Evolutionary conservation across 306 rosid genomes (phyloP), one percentile per base, ranked within the genome.

Genomic region (Gastrolobium villosum): DNA sequence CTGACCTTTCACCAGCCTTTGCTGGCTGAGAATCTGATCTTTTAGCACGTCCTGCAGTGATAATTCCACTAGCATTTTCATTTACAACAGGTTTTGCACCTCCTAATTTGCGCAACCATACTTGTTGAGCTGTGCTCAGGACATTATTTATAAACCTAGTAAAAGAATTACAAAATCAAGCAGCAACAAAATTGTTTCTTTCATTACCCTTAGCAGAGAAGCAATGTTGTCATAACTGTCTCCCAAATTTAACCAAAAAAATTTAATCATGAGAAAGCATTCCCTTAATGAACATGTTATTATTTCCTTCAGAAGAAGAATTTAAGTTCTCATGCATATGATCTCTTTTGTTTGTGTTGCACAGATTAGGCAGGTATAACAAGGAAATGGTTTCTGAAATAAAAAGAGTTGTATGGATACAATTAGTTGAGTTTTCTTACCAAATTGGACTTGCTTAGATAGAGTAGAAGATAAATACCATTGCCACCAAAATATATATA

Each of bases 71-170:
- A 35, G 92, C 97, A 86, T 90, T 87, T 76, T 93, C 96, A 75
- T 45, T 78, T 39, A 93, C 88, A 74, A 39, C 90, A 72, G 97
- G 99, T 77, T 90, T 93, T 57, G 99, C 99, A 72, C 99, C 99
- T 71, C 99, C 99, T 78, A 91, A 81, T 84, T 88, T 89, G 70
- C 99, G 98, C 70, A 96, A 77, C 99, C 99, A 96, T 84, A 96
- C 88, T 87, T 96, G 99, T 86, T 96, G 98, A 70, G 98, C 97
- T 13, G 99, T 96, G 91, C 98, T 96, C 70, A 96, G 94, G 72
- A 96, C 85, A 68, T 96, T 96, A 86, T 96, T 96, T 60, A 89
- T 88, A 78, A 96, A 91, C 99, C 99, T 96, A 69, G 39, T 8
- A 76, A 81, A 39, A 74, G 70, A 69, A 76, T 55, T 28, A 54